phyloP scores from a whole-genome alignment of 148 eudicot genomes.

The Vaccinium corymbosum region DNA sequence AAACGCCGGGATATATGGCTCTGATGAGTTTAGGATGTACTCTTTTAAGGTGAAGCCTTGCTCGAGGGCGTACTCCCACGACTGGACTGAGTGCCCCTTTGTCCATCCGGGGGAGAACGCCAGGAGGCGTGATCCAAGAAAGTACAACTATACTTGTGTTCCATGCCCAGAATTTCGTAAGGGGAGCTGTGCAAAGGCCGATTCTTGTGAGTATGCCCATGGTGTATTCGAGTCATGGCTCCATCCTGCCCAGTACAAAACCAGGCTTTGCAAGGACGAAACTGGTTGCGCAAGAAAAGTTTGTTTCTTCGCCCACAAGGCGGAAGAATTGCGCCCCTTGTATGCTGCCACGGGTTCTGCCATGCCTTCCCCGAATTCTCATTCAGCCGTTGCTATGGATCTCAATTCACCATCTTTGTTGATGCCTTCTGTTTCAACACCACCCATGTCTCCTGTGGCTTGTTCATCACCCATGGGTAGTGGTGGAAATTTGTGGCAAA shows the following conservation, averaged over 20 bases:
- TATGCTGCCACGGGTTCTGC: constrained; percentile 90
- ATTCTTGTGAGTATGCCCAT: constrained; percentile 86
- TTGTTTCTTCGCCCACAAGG: constrained; percentile 88
- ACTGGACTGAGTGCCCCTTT: constrained; percentile 98
- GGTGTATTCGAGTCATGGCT: constrained; percentile 98
- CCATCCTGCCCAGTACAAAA: constrained; percentile 90
- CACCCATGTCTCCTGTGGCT: constrained; percentile 66
- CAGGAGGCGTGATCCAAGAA: constrained; percentile 73
- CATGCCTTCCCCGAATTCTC: constrained; percentile 59
- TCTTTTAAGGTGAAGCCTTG: constrained; percentile 92
- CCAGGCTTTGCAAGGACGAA: constrained; percentile 89
- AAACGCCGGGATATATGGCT: constrained; percentile 68
- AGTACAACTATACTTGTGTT: constrained; percentile 78
- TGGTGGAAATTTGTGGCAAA: constrained; percentile 57
- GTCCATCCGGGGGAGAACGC: constrained; percentile 98
- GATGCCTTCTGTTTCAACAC: constrained; percentile 45
- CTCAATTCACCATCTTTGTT: constrained; percentile 26
- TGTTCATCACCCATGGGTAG: constrained; percentile 52
- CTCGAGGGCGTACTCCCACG: constrained; percentile 92
- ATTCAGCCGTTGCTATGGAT: constrained; percentile 24
- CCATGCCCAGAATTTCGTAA: constrained; percentile 95
- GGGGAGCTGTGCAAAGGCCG: constrained; percentile 64
- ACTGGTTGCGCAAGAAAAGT: constrained; percentile 74
- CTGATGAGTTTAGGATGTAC: constrained; percentile 91
- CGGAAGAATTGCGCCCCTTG: constrained; percentile 78